phyloP scores from a whole-genome alignment of 306 rosid species.

The Gynostemma pentaphyllum region DNA sequence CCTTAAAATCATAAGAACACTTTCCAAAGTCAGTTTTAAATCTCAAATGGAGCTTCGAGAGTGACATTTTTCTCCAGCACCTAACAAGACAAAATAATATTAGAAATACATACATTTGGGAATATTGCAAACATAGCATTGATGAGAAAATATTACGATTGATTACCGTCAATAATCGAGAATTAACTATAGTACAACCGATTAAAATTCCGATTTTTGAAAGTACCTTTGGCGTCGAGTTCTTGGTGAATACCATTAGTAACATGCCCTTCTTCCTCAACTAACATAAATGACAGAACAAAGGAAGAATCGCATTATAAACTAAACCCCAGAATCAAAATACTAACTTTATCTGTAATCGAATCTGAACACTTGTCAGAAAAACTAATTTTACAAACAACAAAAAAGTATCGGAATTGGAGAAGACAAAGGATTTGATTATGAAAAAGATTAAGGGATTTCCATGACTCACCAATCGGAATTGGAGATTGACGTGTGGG shows the following conservation, averaged over 20 bases:
- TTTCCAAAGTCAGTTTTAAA: not conserved
- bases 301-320: not conserved
- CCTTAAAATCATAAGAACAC: slow-evolving; percentile 30
- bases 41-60: not conserved
- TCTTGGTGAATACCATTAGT: not conserved
- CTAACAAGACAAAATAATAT: not conserved
- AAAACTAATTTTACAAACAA: too few relatives aligned
- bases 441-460: not conserved
- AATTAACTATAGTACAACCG: too few relatives aligned
- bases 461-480: slow-evolving; percentile 34
- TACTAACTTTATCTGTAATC: not conserved
- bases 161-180: too few relatives aligned
- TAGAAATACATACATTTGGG: too few relatives aligned
- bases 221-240: not conserved
- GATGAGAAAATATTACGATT: too few relatives aligned
- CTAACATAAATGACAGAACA: not conserved
- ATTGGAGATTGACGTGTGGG: slow-evolving; percentile 30
- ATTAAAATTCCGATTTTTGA: too few relatives aligned
- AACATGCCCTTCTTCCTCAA: not conserved
- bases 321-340: not conserved
- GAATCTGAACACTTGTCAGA: not conserved
- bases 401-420: too few relatives aligned
- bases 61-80: slow-evolving; percentile 15
- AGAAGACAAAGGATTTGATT: slow-evolving; percentile 2
- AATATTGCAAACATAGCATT: too few relatives aligned